A percentile compares a stretch with the other conserved stretches of the same genome.
Conservation (phyloP, 352 stramenopile genomes). For the Pythium grandisporangium region DNA sequence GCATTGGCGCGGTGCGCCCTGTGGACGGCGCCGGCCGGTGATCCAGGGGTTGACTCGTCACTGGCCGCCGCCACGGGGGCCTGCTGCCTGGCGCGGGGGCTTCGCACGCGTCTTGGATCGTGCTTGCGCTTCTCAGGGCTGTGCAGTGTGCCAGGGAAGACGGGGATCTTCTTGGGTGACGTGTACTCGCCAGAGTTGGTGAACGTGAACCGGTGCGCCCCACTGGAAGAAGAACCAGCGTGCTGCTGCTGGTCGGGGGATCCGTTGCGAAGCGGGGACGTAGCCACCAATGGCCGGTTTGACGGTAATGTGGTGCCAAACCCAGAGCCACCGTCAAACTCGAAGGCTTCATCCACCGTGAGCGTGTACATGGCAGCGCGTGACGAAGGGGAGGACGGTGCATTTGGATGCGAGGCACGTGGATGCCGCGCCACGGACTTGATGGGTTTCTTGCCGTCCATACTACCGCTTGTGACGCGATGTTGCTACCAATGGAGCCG, state of each 20-base stretch:
- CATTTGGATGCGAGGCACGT: too few relatives aligned
- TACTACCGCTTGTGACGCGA: too few relatives aligned
- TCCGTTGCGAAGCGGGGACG: too few relatives aligned
- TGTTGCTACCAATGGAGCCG: too few relatives aligned
- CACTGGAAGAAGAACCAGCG: constrained; percentile 1
- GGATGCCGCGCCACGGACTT: too few relatives aligned
- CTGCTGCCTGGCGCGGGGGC: constrained; percentile 15
- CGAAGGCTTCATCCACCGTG: constrained; percentile 46
- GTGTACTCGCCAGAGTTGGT: constrained; percentile 58
- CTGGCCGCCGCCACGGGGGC: too few relatives aligned
- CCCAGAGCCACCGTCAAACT: constrained; percentile 58
- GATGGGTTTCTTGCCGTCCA: too few relatives aligned
- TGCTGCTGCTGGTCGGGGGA: not conserved
- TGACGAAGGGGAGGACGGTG: too few relatives aligned
- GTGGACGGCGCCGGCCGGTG: too few relatives aligned
- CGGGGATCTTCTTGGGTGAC: constrained; percentile 67
- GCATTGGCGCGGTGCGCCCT: too few relatives aligned
- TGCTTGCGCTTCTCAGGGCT: constrained; percentile 45
- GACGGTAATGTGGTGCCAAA: constrained; percentile 51
- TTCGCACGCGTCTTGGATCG: constrained; percentile 2
- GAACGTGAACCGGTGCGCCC: constrained; percentile 56
- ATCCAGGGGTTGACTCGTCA: too few relatives aligned
- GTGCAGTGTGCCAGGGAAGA: constrained; percentile 51
- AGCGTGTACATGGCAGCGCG: constrained; percentile 42
- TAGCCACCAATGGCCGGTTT: constrained; percentile 40